phyloP scores from a whole-genome alignment of 495 filamentous ascomycete genomes.

The Talaromyces adpressus region DNA sequence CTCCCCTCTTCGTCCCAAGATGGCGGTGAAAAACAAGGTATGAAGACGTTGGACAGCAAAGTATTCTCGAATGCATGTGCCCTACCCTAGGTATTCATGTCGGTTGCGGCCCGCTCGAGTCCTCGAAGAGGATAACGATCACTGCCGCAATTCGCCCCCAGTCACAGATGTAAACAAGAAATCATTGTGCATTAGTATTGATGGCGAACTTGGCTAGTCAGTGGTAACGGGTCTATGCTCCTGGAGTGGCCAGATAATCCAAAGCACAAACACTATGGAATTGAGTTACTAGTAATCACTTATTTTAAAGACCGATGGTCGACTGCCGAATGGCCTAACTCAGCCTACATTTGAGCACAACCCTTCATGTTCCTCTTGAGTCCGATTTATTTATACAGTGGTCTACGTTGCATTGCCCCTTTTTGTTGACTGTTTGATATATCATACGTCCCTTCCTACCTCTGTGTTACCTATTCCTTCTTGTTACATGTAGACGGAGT shows the following conservation, averaged over 20 bases:
- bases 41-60: conserved; percentile 3
- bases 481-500: neutral
- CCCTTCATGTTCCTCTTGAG: neutral
- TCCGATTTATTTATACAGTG: neutral
- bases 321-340: neutral
- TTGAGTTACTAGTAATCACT: neutral
- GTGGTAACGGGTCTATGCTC: neutral
- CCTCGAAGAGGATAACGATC: conserved; percentile 3
- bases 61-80: neutral
- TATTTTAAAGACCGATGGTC: neutral
- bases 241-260: neutral
- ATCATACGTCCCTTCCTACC: neutral
- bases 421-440: neutral
- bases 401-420: neutral
- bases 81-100: neutral
- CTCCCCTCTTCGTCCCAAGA: neutral
- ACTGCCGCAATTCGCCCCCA: conserved; percentile 16
- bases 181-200: neutral
- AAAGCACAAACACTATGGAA: neutral
- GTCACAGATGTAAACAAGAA: neutral
- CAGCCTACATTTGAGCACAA: neutral
- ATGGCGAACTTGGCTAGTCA: neutral
- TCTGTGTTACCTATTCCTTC: neutral
- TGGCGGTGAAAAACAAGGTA: neutral
- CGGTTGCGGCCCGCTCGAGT: neutral